A percentile compares a stretch with the other conserved stretches of the same genome.
phyloP scores from a whole-genome alignment of 805 yeast species.

The Komagataella pastoris region DNA sequence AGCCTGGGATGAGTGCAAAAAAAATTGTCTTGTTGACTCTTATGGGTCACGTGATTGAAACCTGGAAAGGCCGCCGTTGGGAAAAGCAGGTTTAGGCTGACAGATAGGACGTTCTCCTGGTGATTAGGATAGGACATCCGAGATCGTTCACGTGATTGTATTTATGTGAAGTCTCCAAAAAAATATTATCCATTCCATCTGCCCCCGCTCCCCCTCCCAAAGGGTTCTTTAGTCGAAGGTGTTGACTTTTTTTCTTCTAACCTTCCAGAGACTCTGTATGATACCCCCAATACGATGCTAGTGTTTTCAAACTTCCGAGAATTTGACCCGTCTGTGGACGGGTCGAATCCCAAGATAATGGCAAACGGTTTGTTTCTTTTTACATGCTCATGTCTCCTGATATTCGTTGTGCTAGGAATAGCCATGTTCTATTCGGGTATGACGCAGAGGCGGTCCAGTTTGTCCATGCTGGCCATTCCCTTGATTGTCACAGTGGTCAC shows the following conservation, averaged over 20 bases:
- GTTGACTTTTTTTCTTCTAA: background rate
- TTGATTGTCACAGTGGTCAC: constrained; percentile 56
- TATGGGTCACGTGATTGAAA: background rate
- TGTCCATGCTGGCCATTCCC: constrained; percentile 66
- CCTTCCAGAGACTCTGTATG: background rate
- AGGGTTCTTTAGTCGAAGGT: background rate
- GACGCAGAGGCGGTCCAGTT: constrained; percentile 68
- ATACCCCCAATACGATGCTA: background rate
- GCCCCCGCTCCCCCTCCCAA: background rate
- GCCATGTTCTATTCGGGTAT: constrained; percentile 79
- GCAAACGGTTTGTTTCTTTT: constrained; percentile 23
- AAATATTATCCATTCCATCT: background rate
- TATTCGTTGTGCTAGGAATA: constrained; percentile 80
- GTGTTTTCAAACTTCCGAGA: background rate
- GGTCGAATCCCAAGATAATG: background rate
- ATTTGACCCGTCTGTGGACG: background rate
- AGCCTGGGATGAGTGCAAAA: background rate
- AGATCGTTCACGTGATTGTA: background rate
- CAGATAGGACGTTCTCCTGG: too few relatives aligned
- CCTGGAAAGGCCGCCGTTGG: background rate
- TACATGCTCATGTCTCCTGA: constrained; percentile 42
- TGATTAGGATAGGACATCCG: background rate
- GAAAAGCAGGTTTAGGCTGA: too few relatives aligned
- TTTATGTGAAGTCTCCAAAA: background rate
- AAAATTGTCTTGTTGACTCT: background rate